A percentile compares a stretch with the other conserved stretches of the same genome.
Conservation (phyloP, 2,329 filamentous ascomycete genomes). For the Pseudocercospora crystallina region DNA sequence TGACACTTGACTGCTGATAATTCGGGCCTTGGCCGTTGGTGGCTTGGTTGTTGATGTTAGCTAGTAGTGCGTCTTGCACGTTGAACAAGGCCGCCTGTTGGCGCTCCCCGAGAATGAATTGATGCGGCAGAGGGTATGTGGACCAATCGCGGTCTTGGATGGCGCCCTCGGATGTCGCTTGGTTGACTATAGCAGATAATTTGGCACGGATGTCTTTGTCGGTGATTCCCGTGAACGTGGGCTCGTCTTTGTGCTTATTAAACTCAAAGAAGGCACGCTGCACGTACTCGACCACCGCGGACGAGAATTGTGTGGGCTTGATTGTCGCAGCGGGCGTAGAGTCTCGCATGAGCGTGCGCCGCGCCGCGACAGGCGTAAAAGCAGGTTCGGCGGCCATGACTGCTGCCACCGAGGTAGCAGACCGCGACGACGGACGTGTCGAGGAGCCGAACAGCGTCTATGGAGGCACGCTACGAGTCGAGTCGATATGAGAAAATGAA, state of each 20-base stretch:
- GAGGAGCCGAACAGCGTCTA: no score
- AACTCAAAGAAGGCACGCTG: conserved; percentile 77
- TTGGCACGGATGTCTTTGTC: conserved; percentile 74
- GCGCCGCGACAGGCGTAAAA: conserved; percentile 48
- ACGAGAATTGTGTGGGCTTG: conserved; percentile 64
- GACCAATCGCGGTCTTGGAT: conserved; percentile 81
- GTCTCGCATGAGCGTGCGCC: conserved; percentile 39
- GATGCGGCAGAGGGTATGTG: conserved; percentile 77
- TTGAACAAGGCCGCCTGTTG: conserved; percentile 43
- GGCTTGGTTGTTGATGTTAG: conserved; percentile 30
- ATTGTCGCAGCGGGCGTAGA: conserved; percentile 19
- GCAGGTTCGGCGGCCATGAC: conserved; percentile 38
- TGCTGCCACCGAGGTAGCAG: neutral
- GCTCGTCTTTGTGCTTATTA: conserved; percentile 50
- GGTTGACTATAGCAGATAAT: conserved; percentile 80
- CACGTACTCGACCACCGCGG: conserved; percentile 82
- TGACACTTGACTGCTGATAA: conserved; percentile 2
- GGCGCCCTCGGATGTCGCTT: conserved; percentile 68
- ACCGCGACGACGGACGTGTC: no score
- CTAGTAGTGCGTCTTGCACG: conserved; percentile 24
- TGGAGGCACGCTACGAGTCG: no score
- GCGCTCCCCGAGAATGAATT: conserved; percentile 73
- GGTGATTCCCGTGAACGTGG: conserved; percentile 43
- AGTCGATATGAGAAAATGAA: no score
- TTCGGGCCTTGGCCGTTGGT: conserved; percentile 1